Evolutionary conservation across 805 yeast genomes (phyloP), one percentile per base, ranked within the genome.

Genomic region (Wickerhamiella kurtzmanii): DNA sequence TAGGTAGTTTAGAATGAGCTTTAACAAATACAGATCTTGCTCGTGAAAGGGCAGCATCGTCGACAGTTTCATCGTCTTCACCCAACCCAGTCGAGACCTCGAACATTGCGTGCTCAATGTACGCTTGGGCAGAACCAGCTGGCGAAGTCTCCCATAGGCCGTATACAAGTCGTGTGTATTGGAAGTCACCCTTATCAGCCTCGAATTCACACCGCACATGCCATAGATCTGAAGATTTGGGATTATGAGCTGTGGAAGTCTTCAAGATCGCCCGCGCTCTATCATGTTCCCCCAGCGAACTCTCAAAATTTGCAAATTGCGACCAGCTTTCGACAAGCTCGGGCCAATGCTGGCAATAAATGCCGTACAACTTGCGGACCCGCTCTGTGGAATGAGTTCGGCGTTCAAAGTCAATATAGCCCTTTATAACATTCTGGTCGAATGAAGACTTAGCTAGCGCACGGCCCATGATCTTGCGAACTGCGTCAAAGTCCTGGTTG

Each of bases 331-430:
- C 58, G 0, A 69, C 57, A 5, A 67, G 50, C 2, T 52, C 48
- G 0, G 79, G 71, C 52, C 66, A 71, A 1, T 58, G 53, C 52
- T 76, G 80, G n/a, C 83, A 52, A 65, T 73, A 75, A 56, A 76
- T 79, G 52, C 79, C 83, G 59, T 77, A 86, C 2, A 92, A 57
- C 59, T 67, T 77, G 28, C 97, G 66, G 5, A 81, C 87, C 35
- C 96, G 64, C 50, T 82, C 94, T 69, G 82, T 82, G 56, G 87
- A 92, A 35, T 82, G 82, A 41, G 88, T 60, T 45, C 69, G 65
- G 36, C 66, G 67, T 59, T 89, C 96, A 35, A 87, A 53, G 1
- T 64, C 67, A 42, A 89, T 79, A 62, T 92, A 92, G 50, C 69
- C 69, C 50, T 65, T 67, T 58, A 80, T 77, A 0, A 84, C 62